These are phyloP conservation scores for Eucalyptus melliodora DNA, from an alignment of 345 rosid genomes.

Conservation along the genomic window DNA sequence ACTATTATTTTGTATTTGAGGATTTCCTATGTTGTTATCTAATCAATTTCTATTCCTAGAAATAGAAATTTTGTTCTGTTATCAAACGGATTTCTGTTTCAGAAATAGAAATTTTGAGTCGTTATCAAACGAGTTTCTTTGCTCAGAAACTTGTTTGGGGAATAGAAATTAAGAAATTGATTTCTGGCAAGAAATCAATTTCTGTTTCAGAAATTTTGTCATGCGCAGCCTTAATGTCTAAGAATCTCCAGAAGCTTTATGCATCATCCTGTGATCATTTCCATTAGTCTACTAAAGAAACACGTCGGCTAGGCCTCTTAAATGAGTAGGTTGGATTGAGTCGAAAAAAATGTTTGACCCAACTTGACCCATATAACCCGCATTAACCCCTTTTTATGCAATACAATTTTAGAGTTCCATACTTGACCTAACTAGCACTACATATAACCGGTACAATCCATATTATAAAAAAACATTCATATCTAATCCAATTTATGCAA, in stretches of 20 bases:
- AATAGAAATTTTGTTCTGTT: no score
- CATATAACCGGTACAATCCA: not conserved
- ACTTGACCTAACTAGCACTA: not conserved
- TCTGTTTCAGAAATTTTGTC: no score
- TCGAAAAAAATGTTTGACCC: not conserved
- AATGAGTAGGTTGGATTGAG: not conserved
- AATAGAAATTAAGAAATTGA: no score
- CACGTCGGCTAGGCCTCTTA: fast-evolving
- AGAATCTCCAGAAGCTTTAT: not conserved
- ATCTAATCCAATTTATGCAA: not conserved
- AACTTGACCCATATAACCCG: no score
- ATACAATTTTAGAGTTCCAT: not conserved
- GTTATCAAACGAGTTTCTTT: no score
- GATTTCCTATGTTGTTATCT: no score
- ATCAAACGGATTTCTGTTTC: no score
- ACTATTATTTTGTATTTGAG: no score
- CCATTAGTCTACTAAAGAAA: not conserved
- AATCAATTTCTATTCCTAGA: no score
- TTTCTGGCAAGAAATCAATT: no score
- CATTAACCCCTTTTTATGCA: not conserved
- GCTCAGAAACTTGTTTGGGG: no score
- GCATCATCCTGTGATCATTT: not conserved
- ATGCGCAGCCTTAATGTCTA: not conserved
- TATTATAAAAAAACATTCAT: not conserved
- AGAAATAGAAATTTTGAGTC: no score